A percentile compares a stretch with the other conserved stretches of the same genome.
Evolutionary conservation across 2,329 filamentous ascomycete genomes (phyloP).

Genomic region (Aspergillus versicolor): DNA sequence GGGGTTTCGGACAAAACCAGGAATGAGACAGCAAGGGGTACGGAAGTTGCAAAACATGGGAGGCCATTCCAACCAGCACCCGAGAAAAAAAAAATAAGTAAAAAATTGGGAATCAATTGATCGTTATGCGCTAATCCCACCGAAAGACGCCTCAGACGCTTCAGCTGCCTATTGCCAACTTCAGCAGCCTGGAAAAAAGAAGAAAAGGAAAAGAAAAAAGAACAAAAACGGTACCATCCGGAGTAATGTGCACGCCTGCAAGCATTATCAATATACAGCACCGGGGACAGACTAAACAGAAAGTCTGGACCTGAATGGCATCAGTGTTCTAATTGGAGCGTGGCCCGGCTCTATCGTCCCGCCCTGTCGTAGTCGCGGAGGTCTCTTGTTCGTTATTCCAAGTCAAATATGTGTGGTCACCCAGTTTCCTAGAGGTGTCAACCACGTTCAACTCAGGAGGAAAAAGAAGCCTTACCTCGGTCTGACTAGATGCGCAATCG

Average conservation of each 20-base stretch:
- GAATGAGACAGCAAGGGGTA: slow-evolving; percentile 19
- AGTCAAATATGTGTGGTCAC: slow-evolving; percentile 94
- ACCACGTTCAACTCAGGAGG: neutral
- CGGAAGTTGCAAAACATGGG: neutral
- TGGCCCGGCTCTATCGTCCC: slow-evolving; percentile 52
- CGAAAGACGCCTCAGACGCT: slow-evolving; percentile 10
- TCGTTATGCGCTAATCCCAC: slow-evolving; percentile 8
- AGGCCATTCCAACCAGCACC: neutral
- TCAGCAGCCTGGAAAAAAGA: neutral
- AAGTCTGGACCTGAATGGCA: neutral
- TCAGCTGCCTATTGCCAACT: slow-evolving; percentile 11
- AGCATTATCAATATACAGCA: slow-evolving; percentile 13
- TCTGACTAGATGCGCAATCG: slow-evolving; percentile 84
- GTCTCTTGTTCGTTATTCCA: slow-evolving; percentile 78
- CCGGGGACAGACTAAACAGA: neutral
- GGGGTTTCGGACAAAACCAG: slow-evolving; percentile 5
- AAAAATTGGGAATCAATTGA: neutral
- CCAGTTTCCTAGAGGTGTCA: slow-evolving; percentile 70
- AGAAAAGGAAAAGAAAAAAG: no score
- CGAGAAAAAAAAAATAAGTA: neutral
- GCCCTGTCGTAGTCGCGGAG: slow-evolving; percentile 55
- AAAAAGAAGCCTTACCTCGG: slow-evolving; percentile 64
- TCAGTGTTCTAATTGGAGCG: slow-evolving; percentile 18
- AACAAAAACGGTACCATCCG: neutral
- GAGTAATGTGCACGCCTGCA: neutral